phyloP scores from a whole-genome alignment of 2,329 filamentous ascomycete species.

The Colletotrichum navitas region DNA sequence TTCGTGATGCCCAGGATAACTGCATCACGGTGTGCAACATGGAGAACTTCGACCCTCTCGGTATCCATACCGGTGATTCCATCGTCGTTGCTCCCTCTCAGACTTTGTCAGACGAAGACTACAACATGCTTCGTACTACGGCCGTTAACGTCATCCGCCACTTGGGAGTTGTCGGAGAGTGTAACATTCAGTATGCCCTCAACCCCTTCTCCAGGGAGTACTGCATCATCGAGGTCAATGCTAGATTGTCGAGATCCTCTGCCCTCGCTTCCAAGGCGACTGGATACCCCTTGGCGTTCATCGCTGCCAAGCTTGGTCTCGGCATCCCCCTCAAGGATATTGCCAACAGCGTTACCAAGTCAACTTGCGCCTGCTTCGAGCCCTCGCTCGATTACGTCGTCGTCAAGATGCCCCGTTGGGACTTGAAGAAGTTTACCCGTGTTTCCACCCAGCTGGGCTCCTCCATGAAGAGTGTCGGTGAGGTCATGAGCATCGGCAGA shows the following conservation, averaged over 20 bases:
- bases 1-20: slow-evolving; percentile 94
- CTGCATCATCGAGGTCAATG: slow-evolving; percentile 99
- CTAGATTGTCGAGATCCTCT: slow-evolving; percentile 93
- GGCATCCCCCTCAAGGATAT: slow-evolving; percentile 97
- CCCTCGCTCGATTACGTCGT: slow-evolving; percentile 98
- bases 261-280: slow-evolving; percentile 97
- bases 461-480: slow-evolving; percentile 99
- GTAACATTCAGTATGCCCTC: slow-evolving; percentile 98
- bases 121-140: slow-evolving; percentile 98
- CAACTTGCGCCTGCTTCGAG: slow-evolving; percentile 97
- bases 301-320: slow-evolving; percentile 95
- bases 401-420: slow-evolving; percentile 99
- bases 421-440: slow-evolving; percentile 98
- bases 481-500: slow-evolving; percentile 97
- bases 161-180: slow-evolving; percentile 96
- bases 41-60: slow-evolving; percentile 99
- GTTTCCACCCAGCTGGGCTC: slow-evolving; percentile 96
- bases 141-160: slow-evolving; percentile 98
- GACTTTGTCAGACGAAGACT: slow-evolving; percentile 96
- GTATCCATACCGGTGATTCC: slow-evolving; percentile 97
- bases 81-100: slow-evolving; percentile 98
- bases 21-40: slow-evolving; percentile 99
- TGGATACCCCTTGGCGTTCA: slow-evolving; percentile 95
- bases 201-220: slow-evolving; percentile 97
- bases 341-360: slow-evolving; percentile 94